These are phyloP conservation scores for Terfezia boudieri DNA, from an alignment of 495 filamentous ascomycete genomes.

Conservation along the genomic window DNA sequence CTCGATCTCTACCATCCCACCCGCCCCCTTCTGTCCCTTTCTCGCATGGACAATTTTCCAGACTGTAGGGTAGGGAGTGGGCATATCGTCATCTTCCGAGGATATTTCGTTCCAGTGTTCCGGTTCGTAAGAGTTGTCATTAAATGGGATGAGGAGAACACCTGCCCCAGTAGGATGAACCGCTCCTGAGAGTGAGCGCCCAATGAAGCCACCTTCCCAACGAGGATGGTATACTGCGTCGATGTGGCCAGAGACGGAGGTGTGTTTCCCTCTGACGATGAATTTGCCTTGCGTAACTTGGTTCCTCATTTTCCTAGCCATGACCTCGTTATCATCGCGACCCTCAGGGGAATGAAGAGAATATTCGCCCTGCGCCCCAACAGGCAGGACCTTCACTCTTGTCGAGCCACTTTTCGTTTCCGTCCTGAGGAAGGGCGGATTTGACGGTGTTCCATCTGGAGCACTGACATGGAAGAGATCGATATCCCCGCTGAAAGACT, in stretches of 20 bases:
- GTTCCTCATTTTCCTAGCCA: neutral
- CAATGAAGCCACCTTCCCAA: neutral
- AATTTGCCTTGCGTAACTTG: neutral
- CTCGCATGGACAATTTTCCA: neutral
- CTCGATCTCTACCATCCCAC: neutral
- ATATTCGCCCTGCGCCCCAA: too few relatives aligned
- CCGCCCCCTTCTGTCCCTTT: neutral
- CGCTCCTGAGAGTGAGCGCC: neutral
- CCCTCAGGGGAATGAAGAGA: neutral
- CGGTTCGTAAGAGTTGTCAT: neutral
- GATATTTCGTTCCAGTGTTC: neutral
- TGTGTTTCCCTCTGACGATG: neutral
- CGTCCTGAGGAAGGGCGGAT: neutral
- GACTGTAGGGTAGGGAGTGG: neutral
- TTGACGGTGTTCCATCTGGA: neutral
- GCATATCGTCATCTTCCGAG: neutral
- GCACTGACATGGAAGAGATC: neutral
- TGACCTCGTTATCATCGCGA: neutral
- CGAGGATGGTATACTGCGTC: neutral
- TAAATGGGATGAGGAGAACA: neutral
- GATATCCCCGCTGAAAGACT: neutral
- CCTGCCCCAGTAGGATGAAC: neutral
- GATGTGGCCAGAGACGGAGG: neutral
- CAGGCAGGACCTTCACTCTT: neutral
- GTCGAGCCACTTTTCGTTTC: neutral